phyloP scores from a whole-genome alignment of 192 early-diverging fungal genomes.

The Obelidium mucronatum region DNA sequence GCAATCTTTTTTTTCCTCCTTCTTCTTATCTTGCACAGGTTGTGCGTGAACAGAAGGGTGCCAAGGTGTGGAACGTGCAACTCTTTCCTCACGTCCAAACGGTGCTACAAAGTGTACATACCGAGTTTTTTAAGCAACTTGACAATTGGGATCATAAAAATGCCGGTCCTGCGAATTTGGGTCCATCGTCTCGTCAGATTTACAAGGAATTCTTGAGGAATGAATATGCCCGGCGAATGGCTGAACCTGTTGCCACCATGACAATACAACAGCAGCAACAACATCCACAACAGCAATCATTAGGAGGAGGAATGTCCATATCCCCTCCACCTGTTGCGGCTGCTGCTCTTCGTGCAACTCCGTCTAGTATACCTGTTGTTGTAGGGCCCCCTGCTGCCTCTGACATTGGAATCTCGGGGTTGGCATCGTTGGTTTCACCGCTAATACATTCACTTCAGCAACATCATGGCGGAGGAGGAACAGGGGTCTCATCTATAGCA shows the following conservation, averaged over 20 bases:
- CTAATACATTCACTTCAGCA: no score
- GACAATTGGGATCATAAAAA: constrained; percentile 61
- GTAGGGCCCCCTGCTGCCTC: no score
- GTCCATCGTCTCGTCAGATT: constrained; percentile 34
- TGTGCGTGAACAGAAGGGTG: constrained; percentile 61
- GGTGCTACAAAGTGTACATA: constrained; percentile 60
- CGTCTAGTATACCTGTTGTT: no score
- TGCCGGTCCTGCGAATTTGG: constrained; percentile 6
- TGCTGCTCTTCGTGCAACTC: not conserved
- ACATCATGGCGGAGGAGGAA: no score
- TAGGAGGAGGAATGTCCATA: no score
- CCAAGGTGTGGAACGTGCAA: constrained; percentile 69
- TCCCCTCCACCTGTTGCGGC: not conserved
- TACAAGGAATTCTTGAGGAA: constrained; percentile 37
- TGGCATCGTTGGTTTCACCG: no score
- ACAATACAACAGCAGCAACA: not conserved
- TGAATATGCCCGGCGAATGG: constrained; percentile 27
- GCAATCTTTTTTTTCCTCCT: not conserved
- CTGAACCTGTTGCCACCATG: constrained; percentile 1
- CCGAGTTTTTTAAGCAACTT: constrained; percentile 68
- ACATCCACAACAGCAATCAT: not conserved
- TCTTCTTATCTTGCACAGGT: constrained; percentile 20
- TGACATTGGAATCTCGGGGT: no score
- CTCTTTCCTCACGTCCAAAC: constrained; percentile 70
- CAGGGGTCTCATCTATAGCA: not conserved